Conservation (phyloP, 306 rosid species). For the Vicia faba region DNA sequence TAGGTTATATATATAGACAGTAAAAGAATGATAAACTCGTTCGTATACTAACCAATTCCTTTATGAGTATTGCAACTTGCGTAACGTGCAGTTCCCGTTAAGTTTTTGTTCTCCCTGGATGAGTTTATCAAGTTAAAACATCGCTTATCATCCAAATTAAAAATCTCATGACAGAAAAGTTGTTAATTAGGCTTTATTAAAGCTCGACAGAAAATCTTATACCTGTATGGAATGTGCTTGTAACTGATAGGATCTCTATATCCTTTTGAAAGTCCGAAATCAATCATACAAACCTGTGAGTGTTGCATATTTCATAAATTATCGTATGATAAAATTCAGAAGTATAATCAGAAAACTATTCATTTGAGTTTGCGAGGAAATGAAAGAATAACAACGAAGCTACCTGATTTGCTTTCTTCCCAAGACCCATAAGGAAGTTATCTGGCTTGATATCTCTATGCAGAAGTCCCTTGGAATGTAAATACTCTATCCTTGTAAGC, state of each 20-base stretch:
- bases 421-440: slow-evolving; percentile 96
- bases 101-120: slow-evolving; percentile 75
- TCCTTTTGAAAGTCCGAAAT: slow-evolving; percentile 78
- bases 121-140: slow-evolving; percentile 38
- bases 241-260: slow-evolving; percentile 63
- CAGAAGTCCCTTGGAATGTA: slow-evolving; percentile 71
- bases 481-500: slow-evolving; percentile 61
- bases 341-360: slow-evolving; percentile 15
- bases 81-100: slow-evolving; percentile 83
- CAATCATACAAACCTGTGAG: slow-evolving; percentile 68
- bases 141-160: too few species aligned
- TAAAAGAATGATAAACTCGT: neutral
- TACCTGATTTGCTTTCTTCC: slow-evolving; percentile 92
- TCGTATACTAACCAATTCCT: slow-evolving; percentile 40
- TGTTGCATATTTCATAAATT: slow-evolving; percentile 20
- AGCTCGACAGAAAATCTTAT: neutral
- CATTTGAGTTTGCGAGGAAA: neutral
- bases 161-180: too few species aligned
- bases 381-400: slow-evolving; percentile 20
- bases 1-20: neutral
- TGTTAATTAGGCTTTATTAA: too few species aligned
- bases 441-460: slow-evolving; percentile 97
- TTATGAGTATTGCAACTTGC: slow-evolving; percentile 81
- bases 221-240: slow-evolving; percentile 81
- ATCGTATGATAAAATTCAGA: slow-evolving; percentile 6